phyloP scores from a whole-genome alignment of 108 stramenopile species.

The Cyclotella distinguenda region DNA sequence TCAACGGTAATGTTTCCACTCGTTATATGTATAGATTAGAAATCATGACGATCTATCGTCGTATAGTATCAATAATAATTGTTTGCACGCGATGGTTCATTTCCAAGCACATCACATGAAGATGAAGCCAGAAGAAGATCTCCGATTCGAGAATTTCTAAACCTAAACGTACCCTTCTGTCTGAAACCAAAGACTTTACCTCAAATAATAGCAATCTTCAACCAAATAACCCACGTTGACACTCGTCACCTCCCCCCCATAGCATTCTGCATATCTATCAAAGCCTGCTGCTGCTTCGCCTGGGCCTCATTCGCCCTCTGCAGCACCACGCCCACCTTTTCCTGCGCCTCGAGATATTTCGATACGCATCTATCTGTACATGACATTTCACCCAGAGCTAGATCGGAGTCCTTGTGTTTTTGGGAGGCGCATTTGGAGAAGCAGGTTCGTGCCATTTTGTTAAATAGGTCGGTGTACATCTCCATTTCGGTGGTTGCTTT shows the following conservation, averaged over 20 bases:
- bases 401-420: slow-evolving; percentile 86
- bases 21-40: no score
- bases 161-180: no score
- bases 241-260: slow-evolving; percentile 50
- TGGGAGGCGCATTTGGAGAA: slow-evolving; percentile 91
- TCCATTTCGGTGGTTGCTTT: slow-evolving; percentile 94
- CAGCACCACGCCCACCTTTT: slow-evolving; percentile 82
- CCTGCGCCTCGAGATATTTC: slow-evolving; percentile 93
- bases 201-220: no score
- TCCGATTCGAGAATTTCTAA: no score
- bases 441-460: slow-evolving; percentile 90
- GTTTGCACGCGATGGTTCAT: no score
- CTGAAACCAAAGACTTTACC: no score
- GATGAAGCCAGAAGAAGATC: no score
- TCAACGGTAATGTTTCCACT: no score
- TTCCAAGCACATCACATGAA: no score
- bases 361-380: slow-evolving; percentile 94
- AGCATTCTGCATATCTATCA: slow-evolving; percentile 71
- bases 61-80: no score
- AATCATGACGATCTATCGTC: no score
- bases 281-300: slow-evolving; percentile 64
- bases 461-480: slow-evolving; percentile 96
- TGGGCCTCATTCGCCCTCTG: slow-evolving; percentile 87
- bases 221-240: no score
- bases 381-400: slow-evolving; percentile 94